These are phyloP conservation scores for Penicillium taxi DNA, from an alignment of 495 filamentous ascomycete species.

Conservation along the genomic window DNA sequence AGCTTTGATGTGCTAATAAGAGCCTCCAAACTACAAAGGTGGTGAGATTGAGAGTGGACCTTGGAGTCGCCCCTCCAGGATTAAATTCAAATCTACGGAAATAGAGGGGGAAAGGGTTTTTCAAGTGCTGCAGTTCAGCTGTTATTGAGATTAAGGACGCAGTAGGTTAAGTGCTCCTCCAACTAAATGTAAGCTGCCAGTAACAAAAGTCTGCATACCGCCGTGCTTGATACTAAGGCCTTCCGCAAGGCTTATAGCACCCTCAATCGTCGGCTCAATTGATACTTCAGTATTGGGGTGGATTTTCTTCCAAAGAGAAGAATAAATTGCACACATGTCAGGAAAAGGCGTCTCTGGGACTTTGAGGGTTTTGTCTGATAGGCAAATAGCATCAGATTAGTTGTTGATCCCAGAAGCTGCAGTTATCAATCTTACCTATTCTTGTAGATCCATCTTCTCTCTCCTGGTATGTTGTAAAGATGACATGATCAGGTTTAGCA, in stretches of 20 bases:
- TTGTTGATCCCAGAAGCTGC: too few relatives aligned
- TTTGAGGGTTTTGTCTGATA: slow-evolving; percentile 22
- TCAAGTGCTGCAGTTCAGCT: too few relatives aligned
- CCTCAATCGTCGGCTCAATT: slow-evolving; percentile 5
- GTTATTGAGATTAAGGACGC: neutral
- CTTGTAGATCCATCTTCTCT: slow-evolving; percentile 17
- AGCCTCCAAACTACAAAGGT: too few relatives aligned
- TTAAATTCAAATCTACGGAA: too few relatives aligned
- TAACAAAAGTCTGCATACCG: slow-evolving; percentile 45
- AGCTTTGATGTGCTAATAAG: too few relatives aligned
- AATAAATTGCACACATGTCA: slow-evolving; percentile 21
- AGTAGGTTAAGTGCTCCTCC: slow-evolving; percentile 17
- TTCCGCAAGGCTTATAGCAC: slow-evolving; percentile 19
- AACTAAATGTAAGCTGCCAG: slow-evolving; percentile 54
- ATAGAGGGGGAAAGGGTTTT: too few relatives aligned
- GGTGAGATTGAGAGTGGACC: too few relatives aligned
- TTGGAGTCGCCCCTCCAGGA: too few relatives aligned
- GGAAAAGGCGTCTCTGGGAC: slow-evolving; percentile 12
- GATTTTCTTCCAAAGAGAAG: slow-evolving; percentile 15
- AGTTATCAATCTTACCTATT: slow-evolving; percentile 13
- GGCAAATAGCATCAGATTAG: slow-evolving; percentile 6
- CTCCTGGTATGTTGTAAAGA: slow-evolving; percentile 28
- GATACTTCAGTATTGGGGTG: slow-evolving; percentile 14
- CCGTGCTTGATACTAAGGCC: slow-evolving; percentile 11
- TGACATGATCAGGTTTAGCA: slow-evolving; percentile 22